Percentiles rank a stretch among this genome's conserved stretches.
phyloP scores from a whole-genome alignment of 2,329 filamentous ascomycete genomes.

The Aschersonia sp. region DNA sequence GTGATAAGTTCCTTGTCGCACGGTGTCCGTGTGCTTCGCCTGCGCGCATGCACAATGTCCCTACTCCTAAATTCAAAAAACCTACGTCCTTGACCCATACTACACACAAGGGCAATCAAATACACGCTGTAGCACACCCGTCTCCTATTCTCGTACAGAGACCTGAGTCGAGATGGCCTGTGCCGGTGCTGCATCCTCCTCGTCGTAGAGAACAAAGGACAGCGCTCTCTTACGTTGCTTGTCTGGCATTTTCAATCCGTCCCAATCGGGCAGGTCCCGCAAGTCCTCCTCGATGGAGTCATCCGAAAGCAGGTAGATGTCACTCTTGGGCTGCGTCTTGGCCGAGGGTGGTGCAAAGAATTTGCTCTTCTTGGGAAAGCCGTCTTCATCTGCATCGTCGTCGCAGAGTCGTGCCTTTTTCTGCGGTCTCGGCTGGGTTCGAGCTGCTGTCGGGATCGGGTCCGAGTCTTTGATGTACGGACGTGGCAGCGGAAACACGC shows the following conservation, averaged over 20 bases:
- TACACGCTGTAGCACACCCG: too few species aligned
- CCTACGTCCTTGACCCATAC: too few species aligned
- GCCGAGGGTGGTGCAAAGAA: conserved; percentile 30
- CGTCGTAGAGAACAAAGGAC: conserved; percentile 30
- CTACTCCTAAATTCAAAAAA: too few species aligned
- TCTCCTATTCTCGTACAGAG: too few species aligned
- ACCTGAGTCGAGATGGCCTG: conserved; percentile 4
- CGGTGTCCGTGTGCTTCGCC: too few species aligned
- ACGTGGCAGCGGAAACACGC: conserved; percentile 43
- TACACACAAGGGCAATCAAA: too few species aligned
- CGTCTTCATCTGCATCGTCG: conserved; percentile 18
- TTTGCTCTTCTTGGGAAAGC: conserved; percentile 32
- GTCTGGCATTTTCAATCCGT: conserved; percentile 26
- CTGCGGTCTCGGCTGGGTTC: conserved; percentile 24
- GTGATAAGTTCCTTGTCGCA: too few species aligned
- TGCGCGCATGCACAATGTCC: too few species aligned
- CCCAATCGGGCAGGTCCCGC: conserved; percentile 33
- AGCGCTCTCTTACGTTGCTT: conserved; percentile 8
- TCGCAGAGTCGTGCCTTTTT: conserved; percentile 44
- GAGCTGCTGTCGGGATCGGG: conserved; percentile 8
- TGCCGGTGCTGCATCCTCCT: conserved; percentile 15
- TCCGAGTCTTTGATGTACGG: conserved; percentile 33
- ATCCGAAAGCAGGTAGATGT: conserved; percentile 36
- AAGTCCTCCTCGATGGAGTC: conserved; percentile 43
- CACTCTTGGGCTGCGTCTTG: conserved; percentile 17